Base-by-base conservation (phyloP, 306 rosid genomes). In the Vigna nakashimae region DNA sequence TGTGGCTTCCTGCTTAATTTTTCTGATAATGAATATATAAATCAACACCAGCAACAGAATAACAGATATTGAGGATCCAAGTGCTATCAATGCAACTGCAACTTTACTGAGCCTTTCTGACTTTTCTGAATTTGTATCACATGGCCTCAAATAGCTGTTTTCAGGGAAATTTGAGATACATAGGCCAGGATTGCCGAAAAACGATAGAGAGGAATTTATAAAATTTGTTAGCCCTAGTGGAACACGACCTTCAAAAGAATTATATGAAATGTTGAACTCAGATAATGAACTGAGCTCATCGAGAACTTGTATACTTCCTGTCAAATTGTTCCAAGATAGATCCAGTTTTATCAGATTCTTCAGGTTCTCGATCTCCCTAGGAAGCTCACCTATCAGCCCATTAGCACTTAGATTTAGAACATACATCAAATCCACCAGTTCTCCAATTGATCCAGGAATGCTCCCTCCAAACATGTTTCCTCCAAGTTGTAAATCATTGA, bases 381-480 rank as follows among this genome's bases (percentile, higher is more conserved):
- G 98, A 81, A 91, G 68, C 38, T 62, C 67, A 28, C 96, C 97
- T 9, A 55, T 80, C 83, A 94, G 71, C 59, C 84, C 88, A 78
- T 88, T 94, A 63, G 81, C 89, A 85, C 93, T 90, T 36, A 94
- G 89, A 82, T 94, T 94, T 80, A 92, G 85, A 3, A 52, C 86
- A 55, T 82, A 82, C 1, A 50, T 38, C 71, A 90, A 79, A 81
- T 74, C 80, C 80, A 68, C 70, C 87, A 92, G 72, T 34, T 74
- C 45, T 80, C 93, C 98, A 68, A 94, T 58, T 7, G 89, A 84
- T 20, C 63, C 12, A 24, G 97, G 93, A 85, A 94, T 88, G 57
- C 73, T 82, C 34, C 98, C 97, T 50, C 90, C 93, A 16, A 94
- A 79, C 51, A 50, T 38, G 77, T 94, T 94, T 78, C 97, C 97